Base-by-base conservation (phyloP, 1,284 basidiomycete genomes). In the Rhodotorula sp. region DNA sequence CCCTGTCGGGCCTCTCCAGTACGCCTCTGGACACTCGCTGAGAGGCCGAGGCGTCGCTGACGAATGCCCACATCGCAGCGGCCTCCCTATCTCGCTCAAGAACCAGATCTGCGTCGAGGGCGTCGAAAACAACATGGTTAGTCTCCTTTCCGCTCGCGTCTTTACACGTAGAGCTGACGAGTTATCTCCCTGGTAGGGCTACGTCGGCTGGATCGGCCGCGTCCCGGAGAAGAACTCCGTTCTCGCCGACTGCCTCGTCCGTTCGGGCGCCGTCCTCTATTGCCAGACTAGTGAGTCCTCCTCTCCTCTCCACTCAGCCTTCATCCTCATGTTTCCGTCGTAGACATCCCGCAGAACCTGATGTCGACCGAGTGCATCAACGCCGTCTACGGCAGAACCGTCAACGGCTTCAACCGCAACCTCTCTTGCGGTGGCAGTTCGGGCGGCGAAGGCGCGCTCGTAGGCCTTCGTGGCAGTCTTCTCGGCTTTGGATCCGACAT, bases 401-500 rank as follows among this genome's bases (percentile, higher is more conserved):
- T 82, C 47, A 90, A 89, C 75, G 87, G 87, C 0, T 80, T 80
- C 74, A 88, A 88, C 76, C 81, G 85, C 13, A 78, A 77, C 44
- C 78, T 85, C 50, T 86, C 85, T 10, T 79, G 79, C 2, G 87
- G 87, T 24, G 87, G 87, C 20, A 87, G 85, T 0, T 86, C 85
- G 5, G 87, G 87, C 8, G 87, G 87, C 47, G 88, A 89, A 79
- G 81, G 80, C 13, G 86, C 87, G 8, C 78, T 89, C 59, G 79
- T 86, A 10, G 83, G 83, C 0, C 78, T 86, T 63, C 82, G 82
- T 84, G 84, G 85, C 34, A 86, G 85, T 52, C 83, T 85, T 0
- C 76, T 89, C 18, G 88, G 88, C 31, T 84, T 89, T 11, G 88
- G 88, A 20, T 86, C 86, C 9, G 88, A 89, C 76, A 85, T 89